Evolutionary conservation across 306 rosid genomes (phyloP).

Genomic region (Inga laurina): DNA sequence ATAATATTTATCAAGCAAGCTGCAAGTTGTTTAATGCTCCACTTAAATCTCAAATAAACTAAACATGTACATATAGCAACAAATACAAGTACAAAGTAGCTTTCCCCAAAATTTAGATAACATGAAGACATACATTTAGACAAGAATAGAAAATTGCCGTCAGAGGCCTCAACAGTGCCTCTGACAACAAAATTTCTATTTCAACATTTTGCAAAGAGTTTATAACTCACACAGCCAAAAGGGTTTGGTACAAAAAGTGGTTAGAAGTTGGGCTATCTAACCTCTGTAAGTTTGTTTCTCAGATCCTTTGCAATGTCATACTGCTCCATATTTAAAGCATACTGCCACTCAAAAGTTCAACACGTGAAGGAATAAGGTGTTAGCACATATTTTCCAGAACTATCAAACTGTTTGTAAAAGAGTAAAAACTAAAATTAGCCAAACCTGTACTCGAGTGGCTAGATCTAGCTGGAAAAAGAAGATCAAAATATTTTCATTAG

Average conservation of each 20-base stretch:
- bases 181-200: background rate
- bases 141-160: background rate
- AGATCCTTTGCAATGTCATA: constrained; percentile 86
- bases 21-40: constrained; percentile 32
- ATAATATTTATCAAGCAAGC: constrained; percentile 33
- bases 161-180: background rate
- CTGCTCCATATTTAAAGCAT: constrained; percentile 83
- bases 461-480: constrained; percentile 89
- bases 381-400: constrained; percentile 25
- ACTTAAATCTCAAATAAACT: constrained; percentile 25
- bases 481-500: constrained; percentile 83
- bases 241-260: constrained; percentile 13
- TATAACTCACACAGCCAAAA: constrained; percentile 1
- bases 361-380: constrained; percentile 20
- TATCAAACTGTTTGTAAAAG: background rate
- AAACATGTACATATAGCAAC: background rate
- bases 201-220: constrained; percentile 5
- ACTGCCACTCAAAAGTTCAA: constrained; percentile 49
- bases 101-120: background rate
- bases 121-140: background rate
- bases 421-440: constrained; percentile 10
- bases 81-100: background rate
- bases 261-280: constrained; percentile 39
- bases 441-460: constrained; percentile 94
- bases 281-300: constrained; percentile 88